phyloP scores from a whole-genome alignment of 768 basidiomycete species.

The Suillus brevipes region DNA sequence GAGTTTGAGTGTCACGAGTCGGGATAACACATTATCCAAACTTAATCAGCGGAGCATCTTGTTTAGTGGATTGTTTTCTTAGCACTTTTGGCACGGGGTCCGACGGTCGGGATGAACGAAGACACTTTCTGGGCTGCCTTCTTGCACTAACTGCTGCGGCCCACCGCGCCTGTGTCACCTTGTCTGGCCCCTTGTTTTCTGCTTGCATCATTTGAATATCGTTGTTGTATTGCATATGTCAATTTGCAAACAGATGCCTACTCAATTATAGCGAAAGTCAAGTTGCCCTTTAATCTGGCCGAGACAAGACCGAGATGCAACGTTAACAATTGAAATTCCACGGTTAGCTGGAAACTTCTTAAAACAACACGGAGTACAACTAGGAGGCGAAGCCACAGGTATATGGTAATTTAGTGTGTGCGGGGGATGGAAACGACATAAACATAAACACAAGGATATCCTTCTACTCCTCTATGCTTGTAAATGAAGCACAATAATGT shows the following conservation, averaged over 20 bases:
- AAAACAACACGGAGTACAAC: background rate
- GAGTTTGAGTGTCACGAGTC: background rate
- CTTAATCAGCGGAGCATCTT: conserved; percentile 4
- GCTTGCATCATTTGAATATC: background rate
- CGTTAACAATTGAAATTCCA: background rate
- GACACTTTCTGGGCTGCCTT: background rate
- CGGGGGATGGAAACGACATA: background rate
- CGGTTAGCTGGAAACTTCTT: background rate
- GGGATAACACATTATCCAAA: background rate
- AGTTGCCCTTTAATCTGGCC: background rate
- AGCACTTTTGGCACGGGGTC: background rate
- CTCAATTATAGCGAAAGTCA: background rate
- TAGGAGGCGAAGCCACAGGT: background rate
- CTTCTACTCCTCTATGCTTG: background rate
- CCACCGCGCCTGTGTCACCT: background rate
- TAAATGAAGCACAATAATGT: background rate
- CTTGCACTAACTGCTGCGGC: background rate
- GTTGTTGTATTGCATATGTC: background rate
- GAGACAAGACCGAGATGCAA: background rate
- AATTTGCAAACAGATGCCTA: background rate
- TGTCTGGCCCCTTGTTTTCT: background rate
- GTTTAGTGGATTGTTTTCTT: conserved; percentile 9
- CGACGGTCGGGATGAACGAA: background rate
- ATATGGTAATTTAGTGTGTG: background rate
- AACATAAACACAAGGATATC: background rate